Evolutionary conservation across 352 stramenopile species (phyloP), one percentile per base, ranked within the genome.

Genomic region (Phytophthora boehmeriae): DNA sequence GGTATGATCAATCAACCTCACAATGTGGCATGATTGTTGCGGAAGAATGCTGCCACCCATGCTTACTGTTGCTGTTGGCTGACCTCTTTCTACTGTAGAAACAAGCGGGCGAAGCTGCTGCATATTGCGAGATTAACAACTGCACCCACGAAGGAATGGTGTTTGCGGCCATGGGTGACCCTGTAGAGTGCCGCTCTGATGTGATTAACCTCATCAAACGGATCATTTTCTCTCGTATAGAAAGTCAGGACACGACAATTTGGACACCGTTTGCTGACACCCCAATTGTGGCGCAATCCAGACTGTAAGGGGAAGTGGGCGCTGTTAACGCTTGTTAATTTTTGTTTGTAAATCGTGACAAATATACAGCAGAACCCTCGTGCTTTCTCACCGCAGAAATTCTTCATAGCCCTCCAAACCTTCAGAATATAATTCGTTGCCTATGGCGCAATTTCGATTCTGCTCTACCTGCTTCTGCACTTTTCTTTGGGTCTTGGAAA

Each of bases 151-250:
- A 88, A 59, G 73, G 85, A 51, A 79, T 90, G 38, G 61, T 89
- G 25, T 86, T 90, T 51, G 76, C 81, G n/a, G 60, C 73, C 25
- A 89, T 90, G 81, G 81, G 81, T n/a, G 78, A 90, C 57, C 69
- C 68, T 34, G 68, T 88, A 16, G 34, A 65, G 10, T 83, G 68
- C 57, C 79, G 76, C 20, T 41, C 54, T 8, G 64, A 77, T 23
- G 61, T 86, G 23, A 23, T 86, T 23, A 57, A 61, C 20, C 69
- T 79, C 46, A 55, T 83, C 41, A 75, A 74, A 39, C 73, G 52
- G 22, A 87, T 86, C 46, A 62, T 81, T 42, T 39, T 58, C 10
- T 32, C 50, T 16, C 34, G 48, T 19, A 34, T 13, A 22, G 36
- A 39, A 9, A 39, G 34, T 22, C 28, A 41, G 4, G 25, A 50